Percentiles rank a stretch among this genome's conserved stretches.
These are phyloP conservation scores for Mucuna pruriens DNA, from an alignment of 306 rosid genomes.

Conservation along the genomic window DNA sequence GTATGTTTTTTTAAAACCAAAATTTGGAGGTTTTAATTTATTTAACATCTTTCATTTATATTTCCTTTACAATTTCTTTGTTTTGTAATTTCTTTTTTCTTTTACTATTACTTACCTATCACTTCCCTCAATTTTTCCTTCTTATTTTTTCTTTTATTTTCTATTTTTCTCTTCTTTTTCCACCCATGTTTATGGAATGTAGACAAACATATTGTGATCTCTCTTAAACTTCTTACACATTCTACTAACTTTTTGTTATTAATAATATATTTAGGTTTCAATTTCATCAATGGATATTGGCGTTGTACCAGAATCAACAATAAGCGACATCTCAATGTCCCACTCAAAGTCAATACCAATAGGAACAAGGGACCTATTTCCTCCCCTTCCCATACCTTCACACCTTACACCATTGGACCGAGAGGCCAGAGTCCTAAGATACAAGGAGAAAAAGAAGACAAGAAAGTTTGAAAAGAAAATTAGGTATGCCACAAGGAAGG, in stretches of 20 bases:
- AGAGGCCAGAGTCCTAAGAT: conserved; percentile 80
- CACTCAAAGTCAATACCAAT: conserved; percentile 66
- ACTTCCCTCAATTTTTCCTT: not conserved
- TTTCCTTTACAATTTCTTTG: not conserved
- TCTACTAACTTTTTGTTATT: not conserved
- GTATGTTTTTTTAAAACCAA: not conserved
- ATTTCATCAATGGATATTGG: conserved; percentile 78
- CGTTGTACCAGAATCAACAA: conserved; percentile 71
- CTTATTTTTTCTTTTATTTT: not conserved
- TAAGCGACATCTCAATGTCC: conserved; percentile 63
- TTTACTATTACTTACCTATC: not conserved
- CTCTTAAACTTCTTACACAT: not conserved
- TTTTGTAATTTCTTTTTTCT: not conserved
- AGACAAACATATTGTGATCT: not conserved
- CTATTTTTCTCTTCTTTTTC: not conserved
- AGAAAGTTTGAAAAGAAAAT: conserved; percentile 91
- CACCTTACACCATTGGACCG: conserved; percentile 74
- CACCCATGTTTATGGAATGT: not conserved
- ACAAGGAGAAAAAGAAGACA: conserved; percentile 82
- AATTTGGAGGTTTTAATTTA: not conserved
- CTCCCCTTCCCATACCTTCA: conserved; percentile 56
- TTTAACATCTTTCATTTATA: not conserved
- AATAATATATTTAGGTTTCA: conserved; percentile 59
- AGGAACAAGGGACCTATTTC: conserved; percentile 70
- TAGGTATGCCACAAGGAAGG: conserved; percentile 86